Evolutionary conservation across 306 rosid genomes (phyloP).

Genomic region (Dryas octopetala): DNA sequence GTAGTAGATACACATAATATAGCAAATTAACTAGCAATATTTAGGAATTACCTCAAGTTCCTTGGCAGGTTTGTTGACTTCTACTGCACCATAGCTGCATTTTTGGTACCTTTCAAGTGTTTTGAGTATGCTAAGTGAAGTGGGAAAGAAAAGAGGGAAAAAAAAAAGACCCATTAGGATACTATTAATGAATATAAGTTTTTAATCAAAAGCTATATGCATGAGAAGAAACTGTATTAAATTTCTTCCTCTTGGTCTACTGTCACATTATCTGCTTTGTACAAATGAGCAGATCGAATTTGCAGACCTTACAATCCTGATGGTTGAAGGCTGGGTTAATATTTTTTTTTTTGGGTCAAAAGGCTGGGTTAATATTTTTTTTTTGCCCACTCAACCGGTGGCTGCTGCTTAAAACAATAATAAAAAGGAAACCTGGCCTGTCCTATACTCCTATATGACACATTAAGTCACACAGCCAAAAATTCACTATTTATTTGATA

Average conservation of each 20-base stretch:
- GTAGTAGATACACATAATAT: too few species aligned
- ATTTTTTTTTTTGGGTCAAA: too few species aligned
- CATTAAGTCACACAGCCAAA: not conserved
- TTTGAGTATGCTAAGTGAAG: constrained; percentile 43
- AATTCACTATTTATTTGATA: not conserved
- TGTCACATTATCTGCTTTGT: not conserved
- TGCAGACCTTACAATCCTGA: not conserved
- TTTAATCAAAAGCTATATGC: not conserved
- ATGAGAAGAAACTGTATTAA: not conserved
- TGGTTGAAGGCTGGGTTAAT: not conserved
- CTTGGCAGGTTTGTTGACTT: constrained; percentile 73
- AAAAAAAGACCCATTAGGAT: not conserved
- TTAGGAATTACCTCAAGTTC: constrained; percentile 74
- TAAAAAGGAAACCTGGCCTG: too few species aligned
- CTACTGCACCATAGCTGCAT: constrained; percentile 93
- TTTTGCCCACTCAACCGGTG: too few species aligned
- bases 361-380: too few species aligned
- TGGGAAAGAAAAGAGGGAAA: not conserved
- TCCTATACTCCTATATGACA: too few species aligned
- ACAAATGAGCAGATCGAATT: not conserved
- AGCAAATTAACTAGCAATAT: not conserved
- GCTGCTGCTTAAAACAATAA: too few species aligned
- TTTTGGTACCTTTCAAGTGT: constrained; percentile 77
- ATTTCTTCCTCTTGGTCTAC: not conserved
- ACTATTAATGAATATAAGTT: not conserved